Conservation (phyloP, 2,329 filamentous ascomycete genomes). For the Fusarium sp. region DNA sequence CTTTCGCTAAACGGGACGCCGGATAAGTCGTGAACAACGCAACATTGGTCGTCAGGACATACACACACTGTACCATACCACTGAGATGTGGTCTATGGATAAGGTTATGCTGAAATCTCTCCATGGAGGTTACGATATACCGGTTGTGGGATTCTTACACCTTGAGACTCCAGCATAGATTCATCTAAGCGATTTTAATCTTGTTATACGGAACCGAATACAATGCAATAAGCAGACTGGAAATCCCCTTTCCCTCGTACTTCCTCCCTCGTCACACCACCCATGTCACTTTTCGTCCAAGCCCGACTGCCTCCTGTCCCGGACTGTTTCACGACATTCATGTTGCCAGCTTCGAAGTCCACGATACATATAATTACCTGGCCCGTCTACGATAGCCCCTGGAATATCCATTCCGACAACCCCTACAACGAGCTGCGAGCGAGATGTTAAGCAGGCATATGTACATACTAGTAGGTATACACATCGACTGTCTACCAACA, state of each 20-base stretch:
- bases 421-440: not conserved
- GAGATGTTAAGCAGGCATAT: not conserved
- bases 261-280: not conserved
- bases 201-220: not conserved
- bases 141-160: not conserved
- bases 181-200: not conserved
- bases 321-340: not conserved
- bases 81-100: not conserved
- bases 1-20: too few species aligned
- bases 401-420: not conserved
- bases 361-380: not conserved
- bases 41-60: too few species aligned
- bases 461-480: not conserved
- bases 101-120: not conserved
- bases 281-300: not conserved
- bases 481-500: rapidly evolving
- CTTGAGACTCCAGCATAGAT: not conserved
- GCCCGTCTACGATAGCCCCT: not conserved
- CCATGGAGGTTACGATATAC: not conserved
- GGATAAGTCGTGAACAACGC: too few species aligned
- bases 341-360: rapidly evolving
- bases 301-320: not conserved
- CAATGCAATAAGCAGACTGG: too few species aligned
- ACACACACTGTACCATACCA: not conserved
- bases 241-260: not conserved